Percentiles rank a stretch among this genome's conserved stretches.
Conservation (phyloP, 2,329 filamentous ascomycete genomes). For the Paramyrothecium sp. region DNA sequence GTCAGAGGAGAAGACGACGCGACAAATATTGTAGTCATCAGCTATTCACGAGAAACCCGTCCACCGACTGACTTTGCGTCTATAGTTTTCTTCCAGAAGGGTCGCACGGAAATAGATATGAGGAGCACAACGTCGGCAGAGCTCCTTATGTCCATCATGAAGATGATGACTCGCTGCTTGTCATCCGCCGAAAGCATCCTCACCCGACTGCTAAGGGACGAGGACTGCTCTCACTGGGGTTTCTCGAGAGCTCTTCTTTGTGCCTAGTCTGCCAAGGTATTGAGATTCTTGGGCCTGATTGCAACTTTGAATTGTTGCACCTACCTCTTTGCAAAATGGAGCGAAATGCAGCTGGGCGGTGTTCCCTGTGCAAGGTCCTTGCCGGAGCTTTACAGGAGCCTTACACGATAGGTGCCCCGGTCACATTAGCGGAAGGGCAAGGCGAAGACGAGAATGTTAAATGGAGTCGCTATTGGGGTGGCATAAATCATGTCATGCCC, state of each 20-base stretch:
- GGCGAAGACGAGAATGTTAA: background rate
- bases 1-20: background rate
- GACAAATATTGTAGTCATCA: background rate
- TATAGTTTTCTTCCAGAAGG: background rate
- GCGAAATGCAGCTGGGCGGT: background rate
- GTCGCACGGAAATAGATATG: background rate
- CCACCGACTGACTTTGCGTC: background rate
- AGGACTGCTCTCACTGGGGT: background rate
- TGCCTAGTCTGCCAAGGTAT: background rate
- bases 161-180: background rate
- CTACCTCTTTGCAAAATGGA: background rate
- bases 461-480: background rate
- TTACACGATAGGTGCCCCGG: background rate
- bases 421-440: background rate
- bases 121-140: background rate
- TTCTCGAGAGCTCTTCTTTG: background rate
- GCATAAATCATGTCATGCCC: background rate
- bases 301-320: background rate
- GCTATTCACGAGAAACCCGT: background rate
- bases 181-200: background rate
- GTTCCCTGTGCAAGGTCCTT: background rate
- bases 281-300: background rate
- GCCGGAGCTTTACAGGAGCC: background rate
- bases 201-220: background rate
- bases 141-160: background rate